Conservation (phyloP, 257 asterid genomes). For the Fraxinus pennsylvanica region DNA sequence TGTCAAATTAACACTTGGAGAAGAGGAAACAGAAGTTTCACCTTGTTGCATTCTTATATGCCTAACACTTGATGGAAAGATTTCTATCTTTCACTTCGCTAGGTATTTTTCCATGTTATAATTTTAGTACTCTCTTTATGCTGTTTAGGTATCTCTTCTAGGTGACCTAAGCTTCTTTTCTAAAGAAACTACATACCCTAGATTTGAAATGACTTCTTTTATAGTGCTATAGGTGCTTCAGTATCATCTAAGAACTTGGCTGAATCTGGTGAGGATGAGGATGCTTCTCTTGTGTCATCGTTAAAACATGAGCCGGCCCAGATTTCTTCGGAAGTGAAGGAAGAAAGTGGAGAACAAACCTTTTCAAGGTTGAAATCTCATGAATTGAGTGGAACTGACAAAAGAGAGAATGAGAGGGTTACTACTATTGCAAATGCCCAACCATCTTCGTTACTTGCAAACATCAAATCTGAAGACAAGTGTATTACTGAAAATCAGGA, state of each 20-base stretch:
- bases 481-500: constrained; percentile 32
- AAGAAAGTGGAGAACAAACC: constrained; percentile 29
- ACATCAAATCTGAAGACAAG: constrained; percentile 35
- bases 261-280: constrained; percentile 53
- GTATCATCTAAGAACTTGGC: constrained; percentile 34
- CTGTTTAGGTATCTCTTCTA: constrained; percentile 10
- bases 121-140: constrained; percentile 10
- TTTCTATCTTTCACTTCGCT: constrained; percentile 77
- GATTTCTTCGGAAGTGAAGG: constrained; percentile 38
- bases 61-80: constrained; percentile 79
- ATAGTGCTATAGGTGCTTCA: constrained; percentile 60
- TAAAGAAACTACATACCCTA: constrained; percentile 16
- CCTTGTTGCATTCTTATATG: constrained; percentile 81
- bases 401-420: constrained; percentile 30
- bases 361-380: constrained; percentile 29
- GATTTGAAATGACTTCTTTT: constrained; percentile 28
- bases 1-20: constrained; percentile 56
- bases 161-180: constrained; percentile 14
- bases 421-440: constrained; percentile 27
- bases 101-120: constrained; percentile 54
- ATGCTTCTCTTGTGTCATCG: constrained; percentile 28
- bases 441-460: constrained; percentile 30
- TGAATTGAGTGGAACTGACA: constrained; percentile 31
- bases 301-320: constrained; percentile 32
- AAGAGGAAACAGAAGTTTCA: constrained; percentile 69